phyloP scores from a whole-genome alignment of 208 protist genomes.

The Trypanosoma mega region DNA sequence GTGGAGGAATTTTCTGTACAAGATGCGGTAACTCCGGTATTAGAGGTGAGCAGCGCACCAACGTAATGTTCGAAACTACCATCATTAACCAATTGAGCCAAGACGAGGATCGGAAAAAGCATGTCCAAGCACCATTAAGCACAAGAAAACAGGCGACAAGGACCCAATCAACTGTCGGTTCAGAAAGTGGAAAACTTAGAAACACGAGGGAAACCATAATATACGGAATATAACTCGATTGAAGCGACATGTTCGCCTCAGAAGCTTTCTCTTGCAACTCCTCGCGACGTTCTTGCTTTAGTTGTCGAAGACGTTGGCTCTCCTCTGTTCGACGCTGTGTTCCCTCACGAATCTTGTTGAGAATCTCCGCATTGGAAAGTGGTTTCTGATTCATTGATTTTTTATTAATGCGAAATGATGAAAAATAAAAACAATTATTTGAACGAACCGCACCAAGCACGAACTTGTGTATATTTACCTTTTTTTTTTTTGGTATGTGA shows the following conservation, averaged over 20 bases:
- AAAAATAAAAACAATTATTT: conserved; percentile 1
- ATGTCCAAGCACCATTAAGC: conserved; percentile 49
- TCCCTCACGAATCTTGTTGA: conserved; percentile 62
- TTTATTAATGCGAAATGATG: no score
- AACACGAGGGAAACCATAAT: conserved; percentile 81
- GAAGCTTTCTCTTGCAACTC: conserved; percentile 32
- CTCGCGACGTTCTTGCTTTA: conserved; percentile 53
- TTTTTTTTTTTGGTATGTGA: neutral
- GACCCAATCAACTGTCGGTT: conserved; percentile 73
- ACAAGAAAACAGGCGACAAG: conserved; percentile 50
- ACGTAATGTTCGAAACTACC: conserved; percentile 53
- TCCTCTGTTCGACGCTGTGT: conserved; percentile 53
- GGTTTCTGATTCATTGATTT: conserved; percentile 15
- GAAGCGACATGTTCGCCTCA: conserved; percentile 20
- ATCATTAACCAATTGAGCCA: conserved; percentile 53
- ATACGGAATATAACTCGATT: conserved; percentile 46
- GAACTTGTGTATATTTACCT: neutral
- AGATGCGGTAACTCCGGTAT: conserved; percentile 53
- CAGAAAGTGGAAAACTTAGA: conserved; percentile 76
- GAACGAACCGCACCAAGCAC: neutral
- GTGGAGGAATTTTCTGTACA: conserved; percentile 27
- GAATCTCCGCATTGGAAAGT: conserved; percentile 37
- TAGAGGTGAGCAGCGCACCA: conserved; percentile 54
- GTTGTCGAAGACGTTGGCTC: conserved; percentile 53
- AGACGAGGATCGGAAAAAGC: conserved; percentile 48